Base-by-base conservation (phyloP, 2,329 filamentous ascomycete genomes). In the Ophiocordyceps robertsii region DNA sequence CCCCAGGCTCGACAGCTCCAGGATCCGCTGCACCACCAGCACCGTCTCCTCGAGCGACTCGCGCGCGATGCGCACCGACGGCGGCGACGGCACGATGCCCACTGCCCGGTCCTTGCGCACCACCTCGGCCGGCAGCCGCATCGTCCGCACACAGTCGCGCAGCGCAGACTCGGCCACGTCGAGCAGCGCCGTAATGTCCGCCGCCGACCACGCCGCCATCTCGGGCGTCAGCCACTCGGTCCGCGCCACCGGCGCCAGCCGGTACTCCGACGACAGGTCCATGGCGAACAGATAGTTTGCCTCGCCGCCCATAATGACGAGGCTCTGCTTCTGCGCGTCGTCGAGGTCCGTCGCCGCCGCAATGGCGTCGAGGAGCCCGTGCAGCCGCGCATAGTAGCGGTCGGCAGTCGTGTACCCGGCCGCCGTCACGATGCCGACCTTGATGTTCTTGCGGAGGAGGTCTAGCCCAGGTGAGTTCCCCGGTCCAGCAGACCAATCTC, bases 11-110 rank as follows among this genome's bases (percentile, higher is more conserved):
- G 82, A 82, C 1, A 89, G 75, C 62, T 96, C 90, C 5, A 98
- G 73, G 39, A 87, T 88, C 59, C 93, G 90, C 62, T 96, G 90
- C 16, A 92, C 86, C 2, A 94, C 87, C 11, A 98, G 71, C 0
- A 98, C 92, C 0, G 90, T 95, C 66, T 98, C 92, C 60, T 98
- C 92, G 16, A 98, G 75, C 44, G 84, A 84, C 65, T 98, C 92
- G 16, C 92, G 80, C 29, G 82, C 77, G 55, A 95, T 87, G 43
- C 79, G 81, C 16, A 75, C 67, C 2, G 77, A 65, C 1, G 74
- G 62, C 59, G 53, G 82, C 2, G 43, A 35, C 17, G 82, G 82
- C 47, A 85, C 73, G 53, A 90, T 82, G 47, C 85, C 85, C 0
- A 90, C 84, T 8, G 85, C 84, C 17, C 90, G 79, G 56, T 93